Base-by-base conservation (phyloP, 2,329 filamentous ascomycete species). In the Dactylonectria macrodidyma region DNA sequence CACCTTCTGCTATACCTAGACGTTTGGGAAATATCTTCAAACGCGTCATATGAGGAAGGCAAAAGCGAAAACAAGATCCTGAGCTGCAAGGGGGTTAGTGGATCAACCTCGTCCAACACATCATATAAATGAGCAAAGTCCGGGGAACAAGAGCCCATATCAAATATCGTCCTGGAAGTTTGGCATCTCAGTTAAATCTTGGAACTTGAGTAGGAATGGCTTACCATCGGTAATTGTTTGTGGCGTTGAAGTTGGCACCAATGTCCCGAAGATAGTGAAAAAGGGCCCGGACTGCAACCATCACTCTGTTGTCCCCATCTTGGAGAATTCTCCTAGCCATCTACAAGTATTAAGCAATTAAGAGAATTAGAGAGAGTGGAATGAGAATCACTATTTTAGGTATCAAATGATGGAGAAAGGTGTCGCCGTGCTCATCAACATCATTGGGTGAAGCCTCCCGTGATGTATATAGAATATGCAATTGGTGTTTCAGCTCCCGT, bases 301-400 rank as follows among this genome's bases (percentile, higher is more conserved):
- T 6, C 5, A 41, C 12, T 10, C 38, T 6, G 12, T 41, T 11
- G 5, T 41, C 38, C 2, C 6, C 12, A 41, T 30, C 38, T 41
- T 14, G 36, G 5, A 5, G 14, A 41, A 41, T 41, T 12, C 5
- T 16, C 1, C 36, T 9, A 41, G 14, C 12, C 12, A 41, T 3
- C 38, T 41, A 41, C 11, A 41, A 14, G 38, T 5, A 4, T 14
- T 41, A 3, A 41, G 6, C 11, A 16, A 16, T 41, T 5, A 41
- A 41, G 38, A 2, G 7, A 12, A 14, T 14, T 1, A 41, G 11
- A 2, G 38, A 14, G 12, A 41, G 16, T 12, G 38, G 38, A 5
- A 5, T 6, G 5, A 14, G 1, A 41, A 4, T 41, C 16, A 16
- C 38, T 1, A 30, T 5, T 5, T 5, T 5, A 7, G 1, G 1